A percentile compares a stretch with the other conserved stretches of the same genome.
Evolutionary conservation across 495 filamentous ascomycete genomes (phyloP).

Genomic region (Aspergillus hancockii): DNA sequence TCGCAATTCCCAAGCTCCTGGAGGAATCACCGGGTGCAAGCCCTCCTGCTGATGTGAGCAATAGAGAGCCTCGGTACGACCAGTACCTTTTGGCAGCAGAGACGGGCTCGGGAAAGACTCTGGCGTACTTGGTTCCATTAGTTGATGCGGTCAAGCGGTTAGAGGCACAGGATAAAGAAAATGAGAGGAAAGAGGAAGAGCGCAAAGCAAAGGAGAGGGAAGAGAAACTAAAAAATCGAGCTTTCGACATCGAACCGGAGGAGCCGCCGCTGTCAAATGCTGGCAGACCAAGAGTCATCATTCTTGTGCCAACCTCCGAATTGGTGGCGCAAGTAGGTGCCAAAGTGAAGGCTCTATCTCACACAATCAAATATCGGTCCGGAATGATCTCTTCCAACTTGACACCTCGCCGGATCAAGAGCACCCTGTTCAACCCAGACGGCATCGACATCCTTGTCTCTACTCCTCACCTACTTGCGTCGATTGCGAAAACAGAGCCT

Average conservation of each 20-base stretch:
- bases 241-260: conserved; percentile 55
- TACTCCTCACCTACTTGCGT: conserved; percentile 85
- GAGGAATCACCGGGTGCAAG: conserved; percentile 38
- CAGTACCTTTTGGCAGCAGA: conserved; percentile 91
- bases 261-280: conserved; percentile 58
- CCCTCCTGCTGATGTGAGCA: conserved; percentile 28
- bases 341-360: conserved; percentile 77
- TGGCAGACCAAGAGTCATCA: conserved; percentile 77
- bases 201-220: conserved; percentile 48
- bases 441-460: conserved; percentile 86
- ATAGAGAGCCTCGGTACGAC: conserved; percentile 48
- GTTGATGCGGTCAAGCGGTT: conserved; percentile 80
- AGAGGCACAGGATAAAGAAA: conserved; percentile 63
- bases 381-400: conserved; percentile 75
- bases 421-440: conserved; percentile 73
- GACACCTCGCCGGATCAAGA: conserved; percentile 77
- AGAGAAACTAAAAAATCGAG: conserved; percentile 48
- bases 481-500: conserved; percentile 81
- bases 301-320: conserved; percentile 92
- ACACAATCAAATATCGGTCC: conserved; percentile 79
- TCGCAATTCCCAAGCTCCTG: conserved; percentile 81
- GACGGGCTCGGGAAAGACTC: conserved; percentile 94
- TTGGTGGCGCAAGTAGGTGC: conserved; percentile 83
- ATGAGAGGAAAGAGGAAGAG: conserved; percentile 52
- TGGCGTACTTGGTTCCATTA: conserved; percentile 83